A percentile compares a stretch with the other conserved stretches of the same genome.
phyloP scores from a whole-genome alignment of 768 basidiomycete species.

The Rhodotorula diobovata region DNA sequence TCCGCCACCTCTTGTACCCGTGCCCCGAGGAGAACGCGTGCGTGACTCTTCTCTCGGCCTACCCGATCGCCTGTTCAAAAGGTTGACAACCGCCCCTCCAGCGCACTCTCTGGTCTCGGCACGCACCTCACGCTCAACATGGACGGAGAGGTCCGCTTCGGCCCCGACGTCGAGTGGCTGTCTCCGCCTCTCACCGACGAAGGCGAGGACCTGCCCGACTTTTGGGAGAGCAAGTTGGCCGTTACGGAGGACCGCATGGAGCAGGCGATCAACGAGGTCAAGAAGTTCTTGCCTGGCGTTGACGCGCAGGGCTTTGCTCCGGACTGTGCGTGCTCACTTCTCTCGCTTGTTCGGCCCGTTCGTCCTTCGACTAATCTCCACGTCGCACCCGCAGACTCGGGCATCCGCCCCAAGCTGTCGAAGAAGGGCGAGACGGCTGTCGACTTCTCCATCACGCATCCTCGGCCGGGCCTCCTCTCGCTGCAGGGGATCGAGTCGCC shows the following conservation, averaged over 20 bases:
- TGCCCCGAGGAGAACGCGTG: slow-evolving; percentile 56
- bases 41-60: slow-evolving; percentile 20
- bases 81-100: no score
- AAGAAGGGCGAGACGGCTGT: slow-evolving; percentile 59
- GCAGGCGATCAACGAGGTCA: slow-evolving; percentile 69
- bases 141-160: slow-evolving; percentile 78
- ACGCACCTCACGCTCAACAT: slow-evolving; percentile 79
- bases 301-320: slow-evolving; percentile 60
- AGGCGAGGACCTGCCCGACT: slow-evolving; percentile 57
- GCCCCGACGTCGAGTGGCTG: slow-evolving; percentile 88
- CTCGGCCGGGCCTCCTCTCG: slow-evolving; percentile 60
- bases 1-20: slow-evolving; percentile 82
- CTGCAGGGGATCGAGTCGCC: slow-evolving; percentile 88
- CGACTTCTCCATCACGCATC: slow-evolving; percentile 58
- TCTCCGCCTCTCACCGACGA: slow-evolving; percentile 49
- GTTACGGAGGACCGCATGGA: slow-evolving; percentile 59
- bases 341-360: no score
- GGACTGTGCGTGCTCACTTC: slow-evolving; percentile 58
- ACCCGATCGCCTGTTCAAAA: neutral
- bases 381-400: slow-evolving; percentile 37
- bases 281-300: slow-evolving; percentile 66
- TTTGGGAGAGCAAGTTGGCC: slow-evolving; percentile 66
- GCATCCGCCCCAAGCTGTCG: slow-evolving; percentile 72
- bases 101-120: slow-evolving; percentile 71
- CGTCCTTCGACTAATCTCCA: no score